Base-by-base conservation (phyloP, 768 basidiomycete species). In the Naganishia onofrii region DNA sequence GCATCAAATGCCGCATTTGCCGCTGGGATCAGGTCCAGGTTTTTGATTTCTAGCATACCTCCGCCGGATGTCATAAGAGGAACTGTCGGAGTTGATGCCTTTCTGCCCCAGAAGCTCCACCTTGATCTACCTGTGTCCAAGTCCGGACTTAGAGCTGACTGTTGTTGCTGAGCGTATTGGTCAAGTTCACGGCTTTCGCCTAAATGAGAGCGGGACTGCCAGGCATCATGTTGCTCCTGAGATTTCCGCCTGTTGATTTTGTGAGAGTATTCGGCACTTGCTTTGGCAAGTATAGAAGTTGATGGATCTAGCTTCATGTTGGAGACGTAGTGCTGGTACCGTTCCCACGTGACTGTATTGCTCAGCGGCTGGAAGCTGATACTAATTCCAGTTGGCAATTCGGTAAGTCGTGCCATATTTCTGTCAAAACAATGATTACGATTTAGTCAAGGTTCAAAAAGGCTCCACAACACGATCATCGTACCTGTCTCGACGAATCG, bases 21-120 rank as follows among this genome's bases (percentile, higher is more conserved):
- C 5, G 70, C 67, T 26, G 48, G 15, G 5, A 55, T 56, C 19
- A 70, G 63, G n/a, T 28, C 44, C 21, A 73, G 23, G 15, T 68
- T 55, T 56, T 79, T 80, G 71, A 77, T 72, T 60, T 80, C 77
- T 23, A 80, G 57, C 2, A 79, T 54, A 2, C 78, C 78, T n/a
- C 79, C 79, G 0, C 79, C 79, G 8, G 75, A 76, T 2, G 79
- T 80, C 1, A 72, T 73, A 15, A 79, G 68, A 29, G 70, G 70
- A 7, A 63, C 53, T 21, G 21, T 34, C 31, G 71, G 76, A 0
- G 71, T 67, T 23, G 70, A 57, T 21, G 67, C 48, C 60, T 74
- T 75, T 48, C 72, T 71, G 1, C 78, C 73, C 78, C 78, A 80
- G 67, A 80, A 76, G 54, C 74, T 74, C 79, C 79, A 80, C 48